A percentile compares a stretch with the other conserved stretches of the same genome.
These are phyloP conservation scores for Polyporus arcularius DNA, from an alignment of 768 basidiomycete species.

Conservation along the genomic window DNA sequence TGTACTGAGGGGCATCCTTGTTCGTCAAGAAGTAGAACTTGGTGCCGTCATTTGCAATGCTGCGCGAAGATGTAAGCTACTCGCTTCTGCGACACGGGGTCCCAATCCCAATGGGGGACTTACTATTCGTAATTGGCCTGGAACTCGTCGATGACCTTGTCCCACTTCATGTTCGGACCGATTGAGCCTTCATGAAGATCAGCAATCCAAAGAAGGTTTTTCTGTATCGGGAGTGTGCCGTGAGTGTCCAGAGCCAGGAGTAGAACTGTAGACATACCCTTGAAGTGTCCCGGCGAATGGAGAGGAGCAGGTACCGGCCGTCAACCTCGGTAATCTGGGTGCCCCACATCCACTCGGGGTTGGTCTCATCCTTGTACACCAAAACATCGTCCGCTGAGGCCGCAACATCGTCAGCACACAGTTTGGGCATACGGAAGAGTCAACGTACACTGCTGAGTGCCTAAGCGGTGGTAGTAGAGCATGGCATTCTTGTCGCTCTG, in stretches of 20 bases:
- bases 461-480: conserved; percentile 75
- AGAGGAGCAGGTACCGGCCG: conserved; percentile 62
- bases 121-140: conserved; percentile 67
- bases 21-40: conserved; percentile 68
- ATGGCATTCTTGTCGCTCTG: conserved; percentile 65
- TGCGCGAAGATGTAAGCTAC: conserved; percentile 26
- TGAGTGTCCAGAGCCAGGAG: neutral
- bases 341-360: conserved; percentile 68
- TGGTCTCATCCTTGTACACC: conserved; percentile 60
- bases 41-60: conserved; percentile 65
- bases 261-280: conserved; percentile 42
- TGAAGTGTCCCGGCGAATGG: conserved; percentile 59
- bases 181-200: conserved; percentile 62
- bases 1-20: conserved; percentile 63
- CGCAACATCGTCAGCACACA: neutral
- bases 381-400: conserved; percentile 65
- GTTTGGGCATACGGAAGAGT: neutral
- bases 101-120: conserved; percentile 24
- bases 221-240: conserved; percentile 39
- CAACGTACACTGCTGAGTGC: conserved; percentile 65
- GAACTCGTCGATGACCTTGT: conserved; percentile 69
- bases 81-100: no score
- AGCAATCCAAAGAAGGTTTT: conserved; percentile 75
- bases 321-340: conserved; percentile 58
- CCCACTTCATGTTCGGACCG: conserved; percentile 68